Base-by-base conservation (phyloP, 371 early-diverging fungal species). In the Mucor velutinosus region DNA sequence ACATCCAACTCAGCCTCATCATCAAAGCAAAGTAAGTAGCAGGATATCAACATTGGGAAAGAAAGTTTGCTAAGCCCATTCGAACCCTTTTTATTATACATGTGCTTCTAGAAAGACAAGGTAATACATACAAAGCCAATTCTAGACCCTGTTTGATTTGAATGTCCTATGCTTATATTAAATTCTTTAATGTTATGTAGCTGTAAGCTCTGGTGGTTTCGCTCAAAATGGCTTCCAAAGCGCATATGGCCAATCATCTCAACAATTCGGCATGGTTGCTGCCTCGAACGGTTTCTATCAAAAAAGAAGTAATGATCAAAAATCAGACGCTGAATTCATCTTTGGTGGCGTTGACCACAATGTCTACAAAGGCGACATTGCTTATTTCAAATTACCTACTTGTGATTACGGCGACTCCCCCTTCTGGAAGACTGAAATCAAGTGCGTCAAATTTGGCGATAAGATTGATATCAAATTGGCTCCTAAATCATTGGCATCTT, bases 261-360 rank as follows among this genome's bases (percentile, higher is more conserved):
- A 73, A 58, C 78, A 76, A 49, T 81, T 81, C 41, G 76, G 81
- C 43, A 71, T 76, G 64, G 64, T 71, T 5, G 62, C 74, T 1
- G 32, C 63, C 10, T 45, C 56, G 23, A 57, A 39, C 35, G 77
- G 81, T 7, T 78, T 78, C 57, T 75, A 74, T 49, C 66, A 69
- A 55, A 82, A 82, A 65, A 65, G 57, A 82, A 74, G 59, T 67
- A 75, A 35, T 66, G 60, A 74, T 55, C 51, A 51, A 37, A 65
- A 45, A 19, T 62, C 73, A 30, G 70, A 79, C 3, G 82, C 67
- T 29, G 73, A 79, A 51, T 82, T 82, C 47, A 77, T 82, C 32
- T 74, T 82, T 62, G 82, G 82, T 39, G 82, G 82, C 47, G 59
- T 82, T 51, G 82, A 82, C 53, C 82, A 79, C 56, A 59, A 67